Evolutionary conservation across 768 basidiomycete species (phyloP).

Genomic region (Sarcomyxa edulis): DNA sequence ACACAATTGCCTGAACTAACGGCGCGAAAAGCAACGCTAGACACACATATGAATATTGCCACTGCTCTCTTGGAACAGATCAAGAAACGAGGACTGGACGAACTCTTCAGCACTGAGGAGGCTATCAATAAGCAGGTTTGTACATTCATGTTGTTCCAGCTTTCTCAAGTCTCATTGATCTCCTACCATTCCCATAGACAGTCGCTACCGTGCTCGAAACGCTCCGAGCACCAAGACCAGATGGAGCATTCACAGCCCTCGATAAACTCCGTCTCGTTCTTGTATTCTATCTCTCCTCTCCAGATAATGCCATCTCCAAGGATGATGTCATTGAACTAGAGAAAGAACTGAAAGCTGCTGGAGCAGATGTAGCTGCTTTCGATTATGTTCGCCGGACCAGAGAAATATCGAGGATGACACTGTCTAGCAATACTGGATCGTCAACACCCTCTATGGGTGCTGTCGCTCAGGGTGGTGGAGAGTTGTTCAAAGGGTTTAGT

Average conservation of each 20-base stretch:
- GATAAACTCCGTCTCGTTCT: conserved; percentile 94
- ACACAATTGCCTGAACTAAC: conserved; percentile 96
- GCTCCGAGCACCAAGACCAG: conserved; percentile 69
- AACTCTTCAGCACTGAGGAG: conserved; percentile 96
- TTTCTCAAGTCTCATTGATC: neutral
- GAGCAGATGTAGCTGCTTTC: conserved; percentile 77
- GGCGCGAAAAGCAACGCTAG: conserved; percentile 91
- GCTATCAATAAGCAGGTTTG: conserved; percentile 77
- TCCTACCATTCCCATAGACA: conserved; percentile 39
- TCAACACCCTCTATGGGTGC: conserved; percentile 64
- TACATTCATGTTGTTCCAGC: neutral
- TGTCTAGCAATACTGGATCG: conserved; percentile 50
- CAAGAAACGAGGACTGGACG: conserved; percentile 91
- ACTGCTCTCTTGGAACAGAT: conserved; percentile 93
- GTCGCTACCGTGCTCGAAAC: conserved; percentile 78
- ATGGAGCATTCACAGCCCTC: conserved; percentile 58
- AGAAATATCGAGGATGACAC: conserved; percentile 91
- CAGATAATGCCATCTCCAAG: conserved; percentile 75
- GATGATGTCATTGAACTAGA: conserved; percentile 89
- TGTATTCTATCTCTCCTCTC: conserved; percentile 90
- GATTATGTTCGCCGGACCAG: conserved; percentile 90
- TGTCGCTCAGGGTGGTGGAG: conserved; percentile 63
- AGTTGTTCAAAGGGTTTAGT: conserved; percentile 92
- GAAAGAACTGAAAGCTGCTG: conserved; percentile 76
- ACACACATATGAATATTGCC: conserved; percentile 99